Evolutionary conservation across 768 basidiomycete species (phyloP).

Genomic region (Mycena metata): DNA sequence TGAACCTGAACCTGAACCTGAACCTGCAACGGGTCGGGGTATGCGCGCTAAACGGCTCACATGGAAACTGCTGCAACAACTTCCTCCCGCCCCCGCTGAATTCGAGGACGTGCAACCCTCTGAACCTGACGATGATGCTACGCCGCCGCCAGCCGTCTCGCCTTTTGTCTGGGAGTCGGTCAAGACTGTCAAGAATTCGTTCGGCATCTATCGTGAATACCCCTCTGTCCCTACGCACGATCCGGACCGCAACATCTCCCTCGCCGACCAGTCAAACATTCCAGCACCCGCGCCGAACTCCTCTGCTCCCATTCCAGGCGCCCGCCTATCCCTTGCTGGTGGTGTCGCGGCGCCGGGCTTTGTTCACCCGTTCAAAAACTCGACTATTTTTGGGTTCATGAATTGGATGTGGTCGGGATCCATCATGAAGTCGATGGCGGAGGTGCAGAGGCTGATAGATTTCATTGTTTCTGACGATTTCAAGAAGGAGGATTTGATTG

Average conservation of each 20-base stretch:
- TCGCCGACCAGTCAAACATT: constrained; percentile 19
- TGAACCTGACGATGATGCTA: background rate
- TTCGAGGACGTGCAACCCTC: background rate
- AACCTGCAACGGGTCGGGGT: background rate
- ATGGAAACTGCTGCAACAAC: constrained; percentile 27
- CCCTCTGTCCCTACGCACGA: constrained; percentile 29
- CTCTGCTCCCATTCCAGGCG: background rate
- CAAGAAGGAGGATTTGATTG: constrained; percentile 18
- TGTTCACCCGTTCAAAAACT: constrained; percentile 20
- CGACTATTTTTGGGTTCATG: constrained; percentile 28
- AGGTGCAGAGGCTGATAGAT: constrained; percentile 19
- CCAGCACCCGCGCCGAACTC: background rate
- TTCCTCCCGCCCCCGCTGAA: constrained; percentile 2
- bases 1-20: background rate
- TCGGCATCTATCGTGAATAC: constrained; percentile 37
- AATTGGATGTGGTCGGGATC: constrained; percentile 38
- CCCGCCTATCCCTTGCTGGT: background rate
- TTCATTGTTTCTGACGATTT: constrained; percentile 33
- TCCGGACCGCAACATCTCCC: constrained; percentile 25
- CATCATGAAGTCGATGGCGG: constrained; percentile 21
- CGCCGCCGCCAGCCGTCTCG: constrained; percentile 5
- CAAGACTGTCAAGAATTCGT: constrained; percentile 23
- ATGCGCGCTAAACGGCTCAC: constrained; percentile 11
- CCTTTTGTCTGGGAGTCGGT: constrained; percentile 20
- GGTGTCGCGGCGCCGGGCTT: too few relatives aligned